A percentile compares a stretch with the other conserved stretches of the same genome.
Evolutionary conservation across 2,329 filamentous ascomycete genomes (phyloP).

Genomic region (Westerdykella sp.): DNA sequence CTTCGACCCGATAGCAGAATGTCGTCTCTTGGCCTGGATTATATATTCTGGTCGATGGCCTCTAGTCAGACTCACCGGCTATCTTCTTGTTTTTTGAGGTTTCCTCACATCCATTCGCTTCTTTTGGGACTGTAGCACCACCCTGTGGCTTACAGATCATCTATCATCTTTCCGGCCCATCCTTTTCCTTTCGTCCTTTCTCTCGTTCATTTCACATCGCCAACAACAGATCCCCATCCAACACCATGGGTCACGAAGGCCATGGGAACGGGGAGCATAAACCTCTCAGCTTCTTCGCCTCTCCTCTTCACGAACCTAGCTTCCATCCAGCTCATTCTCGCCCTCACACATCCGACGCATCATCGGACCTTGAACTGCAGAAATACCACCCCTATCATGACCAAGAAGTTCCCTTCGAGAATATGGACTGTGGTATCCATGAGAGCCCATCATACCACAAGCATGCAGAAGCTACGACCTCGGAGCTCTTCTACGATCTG

Average conservation of each 20-base stretch:
- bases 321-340: neutral
- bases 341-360: neutral
- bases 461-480: slow-evolving; percentile 48
- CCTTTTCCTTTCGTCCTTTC: no score
- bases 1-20: no score
- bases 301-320: slow-evolving; percentile 11
- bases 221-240: neutral
- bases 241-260: slow-evolving; percentile 15
- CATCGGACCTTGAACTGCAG: slow-evolving; percentile 6
- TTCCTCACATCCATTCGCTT: no score
- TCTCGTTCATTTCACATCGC: no score
- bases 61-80: no score
- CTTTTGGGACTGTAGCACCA: no score
- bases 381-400: slow-evolving; percentile 3
- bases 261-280: slow-evolving; percentile 11
- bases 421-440: slow-evolving; percentile 7
- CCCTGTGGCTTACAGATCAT: no score
- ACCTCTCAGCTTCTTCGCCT: slow-evolving; percentile 14
- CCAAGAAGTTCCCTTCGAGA: slow-evolving; percentile 10
- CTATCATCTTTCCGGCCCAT: no score
- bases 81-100: no score
- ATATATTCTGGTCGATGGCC: no score
- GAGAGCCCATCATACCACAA: slow-evolving; percentile 31
- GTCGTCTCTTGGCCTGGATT: no score
- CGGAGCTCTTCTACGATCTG: slow-evolving; percentile 55